A percentile compares a stretch with the other conserved stretches of the same genome.
phyloP scores from a whole-genome alignment of 768 basidiomycete genomes.

The Russula olivacea region DNA sequence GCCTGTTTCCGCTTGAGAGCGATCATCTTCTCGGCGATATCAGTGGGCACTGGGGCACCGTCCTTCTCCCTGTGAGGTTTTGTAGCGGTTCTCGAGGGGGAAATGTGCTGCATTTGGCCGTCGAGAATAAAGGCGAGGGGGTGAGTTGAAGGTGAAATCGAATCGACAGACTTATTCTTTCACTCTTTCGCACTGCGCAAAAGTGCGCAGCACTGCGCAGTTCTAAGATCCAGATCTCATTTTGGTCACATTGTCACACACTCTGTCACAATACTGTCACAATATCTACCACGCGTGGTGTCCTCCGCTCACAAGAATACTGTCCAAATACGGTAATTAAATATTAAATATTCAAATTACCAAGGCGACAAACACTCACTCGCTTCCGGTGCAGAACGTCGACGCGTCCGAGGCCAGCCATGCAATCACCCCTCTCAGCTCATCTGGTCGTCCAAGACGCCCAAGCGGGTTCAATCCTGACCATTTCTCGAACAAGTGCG shows the following conservation, averaged over 20 bases:
- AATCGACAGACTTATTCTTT: not conserved
- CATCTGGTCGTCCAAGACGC: slow-evolving; percentile 64
- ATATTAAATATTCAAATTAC: not conserved
- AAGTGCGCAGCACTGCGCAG: slow-evolving; percentile 14
- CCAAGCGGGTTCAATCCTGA: slow-evolving; percentile 63
- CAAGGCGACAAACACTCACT: slow-evolving; percentile 43
- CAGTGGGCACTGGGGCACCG: slow-evolving; percentile 35
- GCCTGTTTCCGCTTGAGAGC: slow-evolving; percentile 63
- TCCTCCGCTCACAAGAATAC: slow-evolving; percentile 57
- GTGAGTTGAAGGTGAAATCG: not conserved
- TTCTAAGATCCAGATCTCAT: slow-evolving; percentile 18
- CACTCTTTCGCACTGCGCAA: not conserved
- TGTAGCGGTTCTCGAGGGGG: slow-evolving; percentile 10
- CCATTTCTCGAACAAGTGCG: slow-evolving; percentile 61
- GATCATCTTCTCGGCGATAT: slow-evolving; percentile 59
- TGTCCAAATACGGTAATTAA: slow-evolving; percentile 24
- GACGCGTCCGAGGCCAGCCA: slow-evolving; percentile 76
- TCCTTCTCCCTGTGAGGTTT: slow-evolving; percentile 35
- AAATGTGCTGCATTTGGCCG: slow-evolving; percentile 6
- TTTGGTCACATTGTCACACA: not conserved
- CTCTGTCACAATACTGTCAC: not conserved
- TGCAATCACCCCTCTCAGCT: slow-evolving; percentile 61
- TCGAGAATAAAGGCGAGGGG: not conserved
- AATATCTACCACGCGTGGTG: slow-evolving; percentile 54
- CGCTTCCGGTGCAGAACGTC: slow-evolving; percentile 76